These are phyloP conservation scores for Epichloe sibirici DNA, from an alignment of 2,329 filamentous ascomycete species.

Conservation along the genomic window DNA sequence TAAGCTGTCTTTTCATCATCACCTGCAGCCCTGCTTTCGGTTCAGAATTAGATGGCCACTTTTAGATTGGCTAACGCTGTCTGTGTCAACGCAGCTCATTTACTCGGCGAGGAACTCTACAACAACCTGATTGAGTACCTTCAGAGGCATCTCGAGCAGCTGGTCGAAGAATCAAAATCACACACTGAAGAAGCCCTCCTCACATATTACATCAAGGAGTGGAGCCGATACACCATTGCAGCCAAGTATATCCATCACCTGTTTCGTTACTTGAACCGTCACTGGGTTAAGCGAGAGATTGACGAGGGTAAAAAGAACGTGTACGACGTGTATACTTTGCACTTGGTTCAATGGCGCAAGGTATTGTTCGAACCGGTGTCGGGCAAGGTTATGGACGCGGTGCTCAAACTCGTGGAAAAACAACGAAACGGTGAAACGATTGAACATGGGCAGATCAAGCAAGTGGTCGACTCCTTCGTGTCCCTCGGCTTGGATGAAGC, in stretches of 20 bases:
- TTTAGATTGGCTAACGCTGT: neutral
- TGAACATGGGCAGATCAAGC: constrained; percentile 92
- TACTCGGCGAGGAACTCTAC: constrained; percentile 93
- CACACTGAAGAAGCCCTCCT: constrained; percentile 86
- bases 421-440: constrained; percentile 97
- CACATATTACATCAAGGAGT: constrained; percentile 90
- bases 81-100: constrained; percentile 50
- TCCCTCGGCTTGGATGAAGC: constrained; percentile 88
- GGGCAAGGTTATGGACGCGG: constrained; percentile 84
- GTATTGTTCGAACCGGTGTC: constrained; percentile 81
- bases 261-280: constrained; percentile 89
- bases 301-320: constrained; percentile 98
- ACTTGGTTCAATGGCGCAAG: constrained; percentile 88
- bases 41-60: neutral
- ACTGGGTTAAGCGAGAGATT: constrained; percentile 98
- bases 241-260: constrained; percentile 97
- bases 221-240: constrained; percentile 88
- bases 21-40: neutral
- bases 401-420: constrained; percentile 90
- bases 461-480: constrained; percentile 91
- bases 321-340: constrained; percentile 94
- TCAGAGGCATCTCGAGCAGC: constrained; percentile 57
- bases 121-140: constrained; percentile 83
- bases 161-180: constrained; percentile 59
- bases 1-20: constrained; percentile 20